These are phyloP conservation scores for Ganoderma lucidum DNA, from an alignment of 1,284 basidiomycete species.

Conservation along the genomic window DNA sequence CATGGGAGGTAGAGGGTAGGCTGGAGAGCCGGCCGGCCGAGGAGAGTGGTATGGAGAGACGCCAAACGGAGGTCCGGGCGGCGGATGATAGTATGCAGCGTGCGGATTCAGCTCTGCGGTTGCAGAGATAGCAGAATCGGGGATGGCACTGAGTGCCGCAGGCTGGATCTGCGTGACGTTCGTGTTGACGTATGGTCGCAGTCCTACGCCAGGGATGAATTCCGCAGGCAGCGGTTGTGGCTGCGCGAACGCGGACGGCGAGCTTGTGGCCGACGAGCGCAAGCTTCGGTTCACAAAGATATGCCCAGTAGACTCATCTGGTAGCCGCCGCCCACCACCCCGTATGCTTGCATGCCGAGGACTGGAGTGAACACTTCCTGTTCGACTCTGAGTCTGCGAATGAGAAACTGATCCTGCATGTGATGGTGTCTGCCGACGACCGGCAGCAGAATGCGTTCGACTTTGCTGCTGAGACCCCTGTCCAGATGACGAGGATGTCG, in stretches of 20 bases:
- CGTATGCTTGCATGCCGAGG: slow-evolving; percentile 44
- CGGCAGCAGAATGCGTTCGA: slow-evolving; percentile 40
- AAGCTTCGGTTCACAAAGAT: slow-evolving; percentile 32
- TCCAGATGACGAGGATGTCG: slow-evolving; percentile 34
- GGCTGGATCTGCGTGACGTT: slow-evolving; percentile 21
- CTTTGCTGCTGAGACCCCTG: slow-evolving; percentile 45
- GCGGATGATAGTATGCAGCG: slow-evolving; percentile 31
- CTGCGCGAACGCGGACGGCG: slow-evolving; percentile 35
- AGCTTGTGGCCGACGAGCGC: slow-evolving; percentile 38
- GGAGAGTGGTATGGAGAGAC: slow-evolving; percentile 37
- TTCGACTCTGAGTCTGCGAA: slow-evolving; percentile 50
- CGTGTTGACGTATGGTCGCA: slow-evolving; percentile 25
- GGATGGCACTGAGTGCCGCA: slow-evolving; percentile 20
- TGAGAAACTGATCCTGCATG: slow-evolving; percentile 46
- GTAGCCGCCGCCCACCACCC: slow-evolving; percentile 38
- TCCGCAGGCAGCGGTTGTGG: slow-evolving; percentile 33
- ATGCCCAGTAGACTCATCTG: slow-evolving; percentile 32
- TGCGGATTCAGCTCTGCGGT: slow-evolving; percentile 19
- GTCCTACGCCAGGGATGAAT: slow-evolving; percentile 24
- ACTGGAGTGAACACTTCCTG: slow-evolving; percentile 53
- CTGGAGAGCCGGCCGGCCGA: slow-evolving; percentile 36
- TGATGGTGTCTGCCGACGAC: slow-evolving; percentile 33
- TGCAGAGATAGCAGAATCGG: slow-evolving; percentile 20
- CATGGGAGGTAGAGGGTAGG: slow-evolving; percentile 37
- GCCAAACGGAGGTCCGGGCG: slow-evolving; percentile 27